A percentile compares a stretch with the other conserved stretches of the same genome.
Conservation (phyloP, 1,284 basidiomycete species). For the Naganishia liquefaciens region DNA sequence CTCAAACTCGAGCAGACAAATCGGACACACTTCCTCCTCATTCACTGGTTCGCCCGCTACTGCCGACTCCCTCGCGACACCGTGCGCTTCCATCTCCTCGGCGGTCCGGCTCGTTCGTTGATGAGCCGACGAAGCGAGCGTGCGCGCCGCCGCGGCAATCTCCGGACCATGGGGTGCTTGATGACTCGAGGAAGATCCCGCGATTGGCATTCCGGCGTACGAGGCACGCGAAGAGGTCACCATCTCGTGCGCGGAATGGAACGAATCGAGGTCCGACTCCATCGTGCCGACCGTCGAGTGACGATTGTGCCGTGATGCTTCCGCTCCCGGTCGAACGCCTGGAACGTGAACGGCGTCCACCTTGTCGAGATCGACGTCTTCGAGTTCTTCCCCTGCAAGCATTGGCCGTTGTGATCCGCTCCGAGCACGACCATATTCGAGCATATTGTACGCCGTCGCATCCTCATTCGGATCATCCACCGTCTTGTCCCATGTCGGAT, state of each 20-base stretch:
- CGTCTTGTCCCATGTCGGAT: slow-evolving; percentile 28
- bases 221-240: slow-evolving; percentile 21
- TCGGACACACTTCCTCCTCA: slow-evolving; percentile 80
- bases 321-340: not conserved
- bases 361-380: slow-evolving; percentile 20
- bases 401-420: slow-evolving; percentile 5
- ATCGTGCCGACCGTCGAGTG: slow-evolving; percentile 14
- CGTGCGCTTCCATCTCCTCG: slow-evolving; percentile 9
- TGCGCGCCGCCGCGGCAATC: slow-evolving; percentile 32
- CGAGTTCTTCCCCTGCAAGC: slow-evolving; percentile 2
- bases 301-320: slow-evolving; percentile 8
- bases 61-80: not conserved
- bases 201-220: slow-evolving; percentile 4
- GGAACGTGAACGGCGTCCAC: not conserved
- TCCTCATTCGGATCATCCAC: not conserved
- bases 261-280: slow-evolving; percentile 27
- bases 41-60: slow-evolving; percentile 25
- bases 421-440: slow-evolving; percentile 13
- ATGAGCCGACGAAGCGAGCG: slow-evolving; percentile 21
- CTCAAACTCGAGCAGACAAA: slow-evolving; percentile 89
- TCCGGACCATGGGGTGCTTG: slow-evolving; percentile 20
- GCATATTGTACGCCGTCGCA: slow-evolving; percentile 2
- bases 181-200: not conserved
- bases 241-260: slow-evolving; percentile 31
- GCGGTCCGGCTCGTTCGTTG: slow-evolving; percentile 13